Base-by-base conservation (phyloP, 768 basidiomycete genomes). In the Tricholoma furcatifolium region DNA sequence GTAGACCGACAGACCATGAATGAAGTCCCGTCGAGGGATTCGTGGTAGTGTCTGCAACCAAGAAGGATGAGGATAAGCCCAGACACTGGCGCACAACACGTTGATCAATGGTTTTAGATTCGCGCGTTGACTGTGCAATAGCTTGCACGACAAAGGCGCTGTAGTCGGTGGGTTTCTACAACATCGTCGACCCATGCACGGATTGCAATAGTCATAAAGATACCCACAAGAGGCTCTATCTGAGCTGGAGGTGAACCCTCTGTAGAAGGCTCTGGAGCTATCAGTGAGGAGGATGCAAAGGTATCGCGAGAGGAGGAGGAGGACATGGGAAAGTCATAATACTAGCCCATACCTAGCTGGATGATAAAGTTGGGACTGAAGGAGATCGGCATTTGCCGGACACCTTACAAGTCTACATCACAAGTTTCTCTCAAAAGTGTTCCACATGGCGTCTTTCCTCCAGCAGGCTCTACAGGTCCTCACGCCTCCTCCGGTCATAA, bases 51-150 rank as follows among this genome's bases (percentile, higher is more conserved):
- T 93, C 90, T 11, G 88, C 83, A 53, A 93, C 65, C 41, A 91
- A 80, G 63, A 85, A 90, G n/a, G 89, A 88, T 1, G 90, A 85
- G 12, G 90, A 79, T 35, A 91, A 81, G 14, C 76, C 77, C 43
- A 91, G 71, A 62, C 83, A 87, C 34, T 80, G 80, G 51, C 85
- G 80, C 38, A 91, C 73, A 34, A 78, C 61, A 12, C 62, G 61
- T 69, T 91, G 89, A 67, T 88, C 82, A 27, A 91, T 77, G 2
- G 67, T 47, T 17, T 60, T 60, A 2, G 76, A 63, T 47, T 70
- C 66, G 50, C 70, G 74, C 3, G 75, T 80, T 70, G 78, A 83
- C 30, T 72, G 74, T 24, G 76, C 73, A 30, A 91, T 71, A 21
- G 78, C 72, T 39, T 75, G 67, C 42, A 85, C 67, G 36, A 88